Evolutionary conservation across 805 yeast genomes (phyloP), one percentile per base, ranked within the genome.

Genomic region (Torulaspora franciscae): DNA sequence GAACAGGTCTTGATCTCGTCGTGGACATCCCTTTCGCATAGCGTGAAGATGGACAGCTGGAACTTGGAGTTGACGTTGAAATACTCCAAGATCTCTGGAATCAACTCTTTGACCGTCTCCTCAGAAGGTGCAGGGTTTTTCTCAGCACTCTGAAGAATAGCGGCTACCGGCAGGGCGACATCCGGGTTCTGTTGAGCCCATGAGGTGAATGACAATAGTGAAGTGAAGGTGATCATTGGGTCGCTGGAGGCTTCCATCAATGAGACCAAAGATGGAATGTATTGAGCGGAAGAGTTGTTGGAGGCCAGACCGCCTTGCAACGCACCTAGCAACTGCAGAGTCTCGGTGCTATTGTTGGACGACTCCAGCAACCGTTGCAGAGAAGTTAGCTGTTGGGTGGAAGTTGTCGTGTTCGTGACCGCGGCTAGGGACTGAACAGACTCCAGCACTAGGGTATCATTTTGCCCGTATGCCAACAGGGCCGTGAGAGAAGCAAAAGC

Each of bases 1-100:
- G 55, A 50, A 46, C 68, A 65, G 1, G 48, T 32, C n/a, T 44
- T 40, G 7, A 61, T 47, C 4, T 54, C 42, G 36, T 56, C 58
- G 8, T 51, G 32, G 22, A 46, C 32, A 37, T 54, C 42, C 14
- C 55, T 50, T 23, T 61, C 56, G 47, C 68, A 64, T 24, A 64
- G 45, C 2, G 66, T 54, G 50, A 60, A 60, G 33, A 64, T 56
- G 30, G 63, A 56, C 32, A 65, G 43, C 43, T 61, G 58, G 47
- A 56, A 60, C n/a, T 45, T 50, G 10, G 57, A 49, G 42, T 64
- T 61, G 17, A 63, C 53, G 15, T 51, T 37, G 45, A 62, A 55
- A 40, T 54, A 55, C 17, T 51, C 54, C 34, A 64, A 43, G 24
- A 64, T 47, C 3, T 32, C 28, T 37, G 67, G 67, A 30, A 51